Evolutionary conservation across 441 rosid species (phyloP).

Genomic region (Capsella rubella): DNA sequence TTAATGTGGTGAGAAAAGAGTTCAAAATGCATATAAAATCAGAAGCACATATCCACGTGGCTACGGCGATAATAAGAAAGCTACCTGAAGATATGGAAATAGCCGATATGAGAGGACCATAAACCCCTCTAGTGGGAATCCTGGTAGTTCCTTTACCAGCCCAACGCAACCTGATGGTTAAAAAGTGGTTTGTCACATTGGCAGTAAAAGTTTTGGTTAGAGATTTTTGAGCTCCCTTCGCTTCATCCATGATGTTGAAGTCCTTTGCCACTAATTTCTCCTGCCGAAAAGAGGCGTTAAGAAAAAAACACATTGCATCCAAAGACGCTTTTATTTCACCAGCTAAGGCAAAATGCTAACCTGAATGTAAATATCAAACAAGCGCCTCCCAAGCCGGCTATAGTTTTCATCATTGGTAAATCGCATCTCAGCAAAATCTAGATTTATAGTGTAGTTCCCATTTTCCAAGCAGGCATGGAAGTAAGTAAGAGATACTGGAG

Average conservation of each 20-base stretch:
- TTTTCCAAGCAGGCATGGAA: conserved; percentile 66
- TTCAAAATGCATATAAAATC: conserved; percentile 19
- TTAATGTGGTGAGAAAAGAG: conserved; percentile 15
- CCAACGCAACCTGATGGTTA: conserved; percentile 68
- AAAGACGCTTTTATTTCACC: conserved; percentile 16
- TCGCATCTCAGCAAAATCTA: conserved; percentile 67
- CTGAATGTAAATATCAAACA: conserved; percentile 73
- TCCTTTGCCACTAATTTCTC: conserved; percentile 53
- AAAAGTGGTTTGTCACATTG: conserved; percentile 52
- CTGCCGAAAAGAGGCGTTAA: conserved; percentile 46
- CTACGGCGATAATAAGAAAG: conserved; percentile 3
- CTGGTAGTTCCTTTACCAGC: conserved; percentile 80
- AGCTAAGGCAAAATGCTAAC: conserved; percentile 41
- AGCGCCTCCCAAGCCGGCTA: conserved; percentile 62
- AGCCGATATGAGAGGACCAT: conserved; percentile 79
- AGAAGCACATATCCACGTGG: conserved; percentile 2
- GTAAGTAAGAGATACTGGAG: conserved; percentile 71
- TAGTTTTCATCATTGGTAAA: conserved; percentile 55
- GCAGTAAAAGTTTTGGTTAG: conserved; percentile 41
- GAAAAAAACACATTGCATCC: not conserved
- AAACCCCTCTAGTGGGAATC: conserved; percentile 64
- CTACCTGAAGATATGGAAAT: conserved; percentile 67
- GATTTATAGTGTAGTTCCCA: conserved; percentile 56
- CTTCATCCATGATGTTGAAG: conserved; percentile 59
- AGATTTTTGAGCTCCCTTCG: conserved; percentile 55